A percentile compares a stretch with the other conserved stretches of the same genome.
Evolutionary conservation across 768 basidiomycete species (phyloP).

Genomic region (Exsudoporus frostii): DNA sequence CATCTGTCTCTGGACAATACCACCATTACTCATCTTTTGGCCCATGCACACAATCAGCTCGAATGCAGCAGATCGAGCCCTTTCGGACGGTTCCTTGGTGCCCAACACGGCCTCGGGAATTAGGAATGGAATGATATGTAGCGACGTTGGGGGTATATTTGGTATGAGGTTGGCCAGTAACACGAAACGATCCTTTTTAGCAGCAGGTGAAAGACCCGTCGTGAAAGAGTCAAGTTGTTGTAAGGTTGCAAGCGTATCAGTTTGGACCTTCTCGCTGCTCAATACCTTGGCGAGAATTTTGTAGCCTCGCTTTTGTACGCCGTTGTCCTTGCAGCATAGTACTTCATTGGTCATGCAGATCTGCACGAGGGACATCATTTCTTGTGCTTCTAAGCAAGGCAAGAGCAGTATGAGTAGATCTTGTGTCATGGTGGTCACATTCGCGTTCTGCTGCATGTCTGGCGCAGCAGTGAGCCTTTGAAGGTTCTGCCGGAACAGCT

Average conservation of each 20-base stretch:
- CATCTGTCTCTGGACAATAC: slow-evolving; percentile 71
- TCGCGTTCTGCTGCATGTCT: slow-evolving; percentile 35
- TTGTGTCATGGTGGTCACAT: slow-evolving; percentile 59
- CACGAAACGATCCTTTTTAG: slow-evolving; percentile 90
- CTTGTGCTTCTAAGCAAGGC: slow-evolving; percentile 62
- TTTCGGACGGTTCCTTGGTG: slow-evolving; percentile 96
- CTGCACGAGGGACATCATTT: slow-evolving; percentile 63
- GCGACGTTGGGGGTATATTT: slow-evolving; percentile 59
- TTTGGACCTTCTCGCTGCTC: slow-evolving; percentile 55
- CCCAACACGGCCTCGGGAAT: slow-evolving; percentile 94
- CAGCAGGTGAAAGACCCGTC: slow-evolving; percentile 69
- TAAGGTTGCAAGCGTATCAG: slow-evolving; percentile 58
- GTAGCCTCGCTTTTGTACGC: slow-evolving; percentile 94
- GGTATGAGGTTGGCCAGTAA: slow-evolving; percentile 70
- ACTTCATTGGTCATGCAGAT: slow-evolving; percentile 67
- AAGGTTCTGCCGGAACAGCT: slow-evolving; percentile 67
- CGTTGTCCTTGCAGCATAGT: slow-evolving; percentile 75
- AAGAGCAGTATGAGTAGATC: slow-evolving; percentile 86
- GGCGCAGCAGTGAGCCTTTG: slow-evolving; percentile 35
- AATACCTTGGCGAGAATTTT: slow-evolving; percentile 76
- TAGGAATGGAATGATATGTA: slow-evolving; percentile 84
- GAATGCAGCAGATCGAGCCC: slow-evolving; percentile 84
- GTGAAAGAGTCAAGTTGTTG: slow-evolving; percentile 62
- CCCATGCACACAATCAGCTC: slow-evolving; percentile 91
- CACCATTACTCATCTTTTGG: slow-evolving; percentile 84